phyloP scores from a whole-genome alignment of 345 rosid genomes.

The Aegle marmelos region DNA sequence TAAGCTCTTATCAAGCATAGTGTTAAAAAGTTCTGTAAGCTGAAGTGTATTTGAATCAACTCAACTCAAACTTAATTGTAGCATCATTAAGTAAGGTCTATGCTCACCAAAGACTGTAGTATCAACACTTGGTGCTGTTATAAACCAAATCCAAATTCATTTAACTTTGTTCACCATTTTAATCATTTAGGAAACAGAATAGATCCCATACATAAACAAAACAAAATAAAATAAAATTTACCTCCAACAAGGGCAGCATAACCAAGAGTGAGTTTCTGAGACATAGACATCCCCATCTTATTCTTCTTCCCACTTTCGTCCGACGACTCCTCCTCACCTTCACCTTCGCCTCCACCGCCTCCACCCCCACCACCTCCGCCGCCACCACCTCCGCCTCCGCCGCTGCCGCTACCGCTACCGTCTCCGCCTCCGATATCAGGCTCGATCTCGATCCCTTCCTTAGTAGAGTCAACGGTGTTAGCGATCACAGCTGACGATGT shows the following conservation, averaged over 20 bases:
- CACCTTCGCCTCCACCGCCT: conserved; percentile 26
- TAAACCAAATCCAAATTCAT: neutral
- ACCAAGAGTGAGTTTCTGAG: conserved; percentile 64
- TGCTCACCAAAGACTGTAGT: neutral
- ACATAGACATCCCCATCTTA: conserved; percentile 55
- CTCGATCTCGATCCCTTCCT: conserved; percentile 27
- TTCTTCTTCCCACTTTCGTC: conserved; percentile 36
- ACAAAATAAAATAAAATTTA: conserved; percentile 10
- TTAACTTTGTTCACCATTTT: neutral
- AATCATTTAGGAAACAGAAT: neutral
- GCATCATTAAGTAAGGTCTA: neutral
- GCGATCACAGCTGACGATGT: conserved; percentile 23
- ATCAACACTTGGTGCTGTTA: neutral
- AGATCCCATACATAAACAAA: neutral
- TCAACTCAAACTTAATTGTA: neutral
- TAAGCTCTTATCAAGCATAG: neutral
- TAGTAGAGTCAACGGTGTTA: conserved; percentile 18
- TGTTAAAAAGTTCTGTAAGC: neutral
- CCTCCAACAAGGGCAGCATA: conserved; percentile 74
- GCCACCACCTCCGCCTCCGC: conserved; percentile 4
- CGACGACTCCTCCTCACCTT: conserved; percentile 28
- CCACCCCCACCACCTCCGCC: conserved; percentile 1
- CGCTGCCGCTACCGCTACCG: conserved; percentile 8
- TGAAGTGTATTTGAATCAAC: neutral
- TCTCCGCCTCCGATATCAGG: conserved; percentile 15